phyloP scores from a whole-genome alignment of 208 protist genomes.

The Leishmania guyanensis region DNA sequence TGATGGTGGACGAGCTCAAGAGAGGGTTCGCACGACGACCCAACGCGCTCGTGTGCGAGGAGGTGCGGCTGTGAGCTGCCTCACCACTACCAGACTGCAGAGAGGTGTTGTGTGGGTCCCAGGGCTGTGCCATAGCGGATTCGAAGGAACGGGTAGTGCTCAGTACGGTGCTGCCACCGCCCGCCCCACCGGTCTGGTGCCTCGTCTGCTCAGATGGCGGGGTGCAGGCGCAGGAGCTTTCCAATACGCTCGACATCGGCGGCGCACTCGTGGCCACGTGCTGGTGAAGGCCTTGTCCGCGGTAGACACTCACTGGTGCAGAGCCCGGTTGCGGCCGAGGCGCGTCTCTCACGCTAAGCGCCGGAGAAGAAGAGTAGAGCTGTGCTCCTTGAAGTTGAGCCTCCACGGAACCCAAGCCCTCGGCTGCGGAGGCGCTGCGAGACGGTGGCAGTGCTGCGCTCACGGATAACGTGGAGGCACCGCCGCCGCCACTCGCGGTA shows the following conservation, averaged over 20 bases:
- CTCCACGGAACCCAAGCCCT: conserved; percentile 9
- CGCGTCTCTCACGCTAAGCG: conserved; percentile 1
- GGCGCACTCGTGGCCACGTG: conserved; percentile 6
- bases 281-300: conserved; percentile 5
- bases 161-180: conserved; percentile 20
- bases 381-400: conserved; percentile 1
- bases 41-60: conserved; percentile 48
- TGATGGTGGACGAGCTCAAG: conserved; percentile 39
- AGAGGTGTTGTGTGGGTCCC: conserved; percentile 55
- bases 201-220: conserved; percentile 56
- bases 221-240: conserved; percentile 69
- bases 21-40: conserved; percentile 73
- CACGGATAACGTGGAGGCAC: background rate
- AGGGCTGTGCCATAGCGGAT: conserved; percentile 54
- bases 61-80: conserved; percentile 34
- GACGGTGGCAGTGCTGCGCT: conserved; percentile 9
- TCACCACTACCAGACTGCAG: conserved; percentile 20
- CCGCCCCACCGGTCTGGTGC: conserved; percentile 1
- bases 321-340: conserved; percentile 4
- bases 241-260: conserved; percentile 24
- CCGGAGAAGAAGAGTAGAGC: background rate
- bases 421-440: conserved; percentile 7
- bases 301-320: conserved; percentile 13
- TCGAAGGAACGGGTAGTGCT: conserved; percentile 55
- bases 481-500: background rate